Percentiles rank a stretch among this genome's conserved stretches.
These are phyloP conservation scores for Thelonectria olida DNA, from an alignment of 2,329 filamentous ascomycete species.

Conservation along the genomic window DNA sequence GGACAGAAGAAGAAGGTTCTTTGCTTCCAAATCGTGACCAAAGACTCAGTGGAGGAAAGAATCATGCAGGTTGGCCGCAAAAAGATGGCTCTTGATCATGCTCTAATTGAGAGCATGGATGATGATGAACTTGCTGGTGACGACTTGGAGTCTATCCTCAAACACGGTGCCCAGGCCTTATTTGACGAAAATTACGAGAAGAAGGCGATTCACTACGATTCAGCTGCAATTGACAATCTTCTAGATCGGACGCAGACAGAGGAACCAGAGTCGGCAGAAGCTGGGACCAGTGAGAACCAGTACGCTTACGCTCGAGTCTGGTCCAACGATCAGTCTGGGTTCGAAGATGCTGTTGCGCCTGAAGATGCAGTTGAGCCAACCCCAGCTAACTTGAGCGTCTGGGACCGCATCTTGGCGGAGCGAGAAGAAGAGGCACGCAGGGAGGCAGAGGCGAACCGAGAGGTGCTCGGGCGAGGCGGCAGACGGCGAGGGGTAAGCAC, in stretches of 20 bases:
- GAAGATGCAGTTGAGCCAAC: constrained; percentile 61
- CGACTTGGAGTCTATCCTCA: constrained; percentile 88
- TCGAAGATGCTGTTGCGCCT: constrained; percentile 70
- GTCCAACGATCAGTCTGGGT: constrained; percentile 79
- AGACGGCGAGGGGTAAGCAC: constrained; percentile 65
- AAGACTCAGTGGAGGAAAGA: constrained; percentile 89
- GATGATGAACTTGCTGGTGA: constrained; percentile 80
- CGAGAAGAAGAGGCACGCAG: constrained; percentile 82
- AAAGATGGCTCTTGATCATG: constrained; percentile 95
- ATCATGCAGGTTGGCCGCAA: constrained; percentile 95
- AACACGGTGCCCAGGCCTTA: constrained; percentile 85
- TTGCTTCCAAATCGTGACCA: constrained; percentile 93
- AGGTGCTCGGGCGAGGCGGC: constrained; percentile 87
- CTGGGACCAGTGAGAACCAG: constrained; percentile 75
- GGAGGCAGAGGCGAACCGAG: constrained; percentile 72
- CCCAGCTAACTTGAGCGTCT: constrained; percentile 74
- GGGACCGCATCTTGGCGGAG: constrained; percentile 89
- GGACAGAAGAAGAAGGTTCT: constrained; percentile 96
- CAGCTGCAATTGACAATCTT: constrained; percentile 83
- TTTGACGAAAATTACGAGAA: constrained; percentile 79
- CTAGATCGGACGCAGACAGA: constrained; percentile 88
- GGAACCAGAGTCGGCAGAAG: constrained; percentile 70
- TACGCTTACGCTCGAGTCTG: constrained; percentile 93
- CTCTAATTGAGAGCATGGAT: constrained; percentile 92
- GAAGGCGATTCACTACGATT: constrained; percentile 83